Percentiles rank a stretch among this genome's conserved stretches.
Conservation (phyloP, 352 stramenopile species). For the Phytopythium cucurbitacearum region DNA sequence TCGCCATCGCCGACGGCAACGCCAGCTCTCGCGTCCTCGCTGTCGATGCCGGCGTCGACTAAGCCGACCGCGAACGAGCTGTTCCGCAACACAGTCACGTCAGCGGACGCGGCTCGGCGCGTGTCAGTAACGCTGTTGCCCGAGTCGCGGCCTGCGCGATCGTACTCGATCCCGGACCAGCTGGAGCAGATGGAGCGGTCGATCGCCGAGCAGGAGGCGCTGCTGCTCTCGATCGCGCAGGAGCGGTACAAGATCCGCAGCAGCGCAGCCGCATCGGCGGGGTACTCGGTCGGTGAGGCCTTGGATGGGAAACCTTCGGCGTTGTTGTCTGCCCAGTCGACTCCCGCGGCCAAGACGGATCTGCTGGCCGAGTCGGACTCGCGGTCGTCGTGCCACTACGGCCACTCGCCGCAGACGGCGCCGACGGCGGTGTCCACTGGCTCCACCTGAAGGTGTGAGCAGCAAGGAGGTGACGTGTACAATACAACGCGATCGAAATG, state of each 20-base stretch:
- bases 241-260: conserved; percentile 35
- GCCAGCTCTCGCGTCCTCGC: background rate
- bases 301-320: too few relatives aligned
- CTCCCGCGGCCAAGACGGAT: conserved; percentile 21
- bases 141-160: conserved; percentile 21
- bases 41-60: background rate
- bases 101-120: conserved; percentile 4
- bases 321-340: background rate
- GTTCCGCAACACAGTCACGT: conserved; percentile 7
- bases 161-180: conserved; percentile 45
- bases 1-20: too few relatives aligned
- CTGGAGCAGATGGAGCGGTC: conserved; percentile 53
- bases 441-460: conserved; percentile 13
- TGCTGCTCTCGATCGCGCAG: conserved; percentile 56
- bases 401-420: conserved; percentile 26
- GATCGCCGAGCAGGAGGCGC: conserved; percentile 56
- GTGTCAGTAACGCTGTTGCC: conserved; percentile 7
- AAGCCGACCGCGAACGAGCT: conserved; percentile 3
- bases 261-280: conserved; percentile 15
- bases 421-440: conserved; percentile 28
- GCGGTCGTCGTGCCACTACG: conserved; percentile 22
- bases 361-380: conserved; percentile 26
- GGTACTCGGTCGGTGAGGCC: background rate
- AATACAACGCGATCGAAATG: too few relatives aligned
- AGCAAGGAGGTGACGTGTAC: too few relatives aligned